Evolutionary conservation across 495 filamentous ascomycete species (phyloP).

Genomic region (Penicillium crystallinum): DNA sequence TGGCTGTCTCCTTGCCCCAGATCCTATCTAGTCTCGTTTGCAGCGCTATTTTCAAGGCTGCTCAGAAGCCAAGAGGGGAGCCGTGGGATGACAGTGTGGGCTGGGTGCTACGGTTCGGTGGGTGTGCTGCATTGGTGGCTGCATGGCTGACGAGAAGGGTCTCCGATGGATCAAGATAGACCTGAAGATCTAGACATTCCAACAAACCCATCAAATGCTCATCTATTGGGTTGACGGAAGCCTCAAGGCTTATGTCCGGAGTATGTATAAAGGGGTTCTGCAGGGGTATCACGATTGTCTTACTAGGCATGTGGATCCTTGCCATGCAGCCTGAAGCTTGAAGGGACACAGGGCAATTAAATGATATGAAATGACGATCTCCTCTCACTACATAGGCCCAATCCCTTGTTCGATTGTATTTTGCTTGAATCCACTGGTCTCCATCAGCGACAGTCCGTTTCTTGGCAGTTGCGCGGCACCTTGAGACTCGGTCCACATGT

Average conservation of each 20-base stretch:
- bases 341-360: background rate
- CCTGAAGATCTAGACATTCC: background rate
- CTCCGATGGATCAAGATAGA: constrained; percentile 29
- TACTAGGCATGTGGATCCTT: background rate
- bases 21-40: constrained; percentile 79
- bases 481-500: constrained; percentile 13
- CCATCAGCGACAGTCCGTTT: background rate
- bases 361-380: background rate
- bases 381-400: background rate
- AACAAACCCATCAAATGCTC: background rate
- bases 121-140: constrained; percentile 68
- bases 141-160: constrained; percentile 57
- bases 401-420: background rate
- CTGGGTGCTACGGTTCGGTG: constrained; percentile 77
- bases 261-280: background rate
- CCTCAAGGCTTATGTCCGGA: too few relatives aligned
- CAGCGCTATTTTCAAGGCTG: constrained; percentile 70
- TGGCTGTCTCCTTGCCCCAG: constrained; percentile 82
- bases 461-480: constrained; percentile 18
- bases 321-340: background rate
- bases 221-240: too few relatives aligned
- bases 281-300: background rate
- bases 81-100: constrained; percentile 82
- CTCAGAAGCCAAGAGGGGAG: constrained; percentile 77
- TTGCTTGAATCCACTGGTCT: background rate